A percentile compares a stretch with the other conserved stretches of the same genome.
phyloP scores from a whole-genome alignment of 139 green algal species.

The Chlorella sp. region DNA sequence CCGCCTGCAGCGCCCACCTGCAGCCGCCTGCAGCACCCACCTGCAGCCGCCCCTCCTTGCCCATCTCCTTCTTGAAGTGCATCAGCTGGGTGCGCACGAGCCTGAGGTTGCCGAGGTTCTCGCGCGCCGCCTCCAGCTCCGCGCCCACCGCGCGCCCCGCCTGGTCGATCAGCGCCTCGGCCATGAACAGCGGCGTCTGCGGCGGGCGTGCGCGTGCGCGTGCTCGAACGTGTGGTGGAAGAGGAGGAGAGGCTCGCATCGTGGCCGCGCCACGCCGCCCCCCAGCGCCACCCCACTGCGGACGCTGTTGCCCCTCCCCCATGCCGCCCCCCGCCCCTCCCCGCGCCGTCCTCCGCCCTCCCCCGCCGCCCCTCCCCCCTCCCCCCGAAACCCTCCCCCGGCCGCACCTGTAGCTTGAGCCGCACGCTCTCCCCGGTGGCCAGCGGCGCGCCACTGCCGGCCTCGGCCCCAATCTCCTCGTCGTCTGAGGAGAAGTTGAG shows the following conservation, averaged over 20 bases:
- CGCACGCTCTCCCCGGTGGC: constrained; percentile 77
- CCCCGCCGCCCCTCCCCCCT: neutral
- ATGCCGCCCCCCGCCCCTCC: neutral
- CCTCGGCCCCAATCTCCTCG: neutral
- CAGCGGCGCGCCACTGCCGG: neutral
- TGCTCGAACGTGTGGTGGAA: too few species aligned
- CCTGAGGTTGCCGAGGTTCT: constrained; percentile 56
- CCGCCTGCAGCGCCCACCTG: too few species aligned
- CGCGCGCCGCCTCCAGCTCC: constrained; percentile 38
- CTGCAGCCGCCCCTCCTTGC: constrained; percentile 72
- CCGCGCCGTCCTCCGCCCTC: neutral
- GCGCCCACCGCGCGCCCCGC: constrained; percentile 56
- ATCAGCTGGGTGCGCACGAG: constrained; percentile 70
- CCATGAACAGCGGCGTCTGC: constrained; percentile 89
- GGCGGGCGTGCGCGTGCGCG: too few species aligned
- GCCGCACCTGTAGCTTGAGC: constrained; percentile 77
- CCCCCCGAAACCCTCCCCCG: too few species aligned
- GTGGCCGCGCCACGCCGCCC: too few species aligned
- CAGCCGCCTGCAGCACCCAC: too few species aligned
- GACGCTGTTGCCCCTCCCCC: too few species aligned
- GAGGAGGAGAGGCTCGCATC: too few species aligned
- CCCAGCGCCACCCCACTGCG: too few species aligned
- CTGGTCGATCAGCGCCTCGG: constrained; percentile 79
- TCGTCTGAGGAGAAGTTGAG: neutral
- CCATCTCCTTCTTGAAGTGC: constrained; percentile 78